Evolutionary conservation across 345 rosid species (phyloP).

Genomic region (Pistacia atlantica): DNA sequence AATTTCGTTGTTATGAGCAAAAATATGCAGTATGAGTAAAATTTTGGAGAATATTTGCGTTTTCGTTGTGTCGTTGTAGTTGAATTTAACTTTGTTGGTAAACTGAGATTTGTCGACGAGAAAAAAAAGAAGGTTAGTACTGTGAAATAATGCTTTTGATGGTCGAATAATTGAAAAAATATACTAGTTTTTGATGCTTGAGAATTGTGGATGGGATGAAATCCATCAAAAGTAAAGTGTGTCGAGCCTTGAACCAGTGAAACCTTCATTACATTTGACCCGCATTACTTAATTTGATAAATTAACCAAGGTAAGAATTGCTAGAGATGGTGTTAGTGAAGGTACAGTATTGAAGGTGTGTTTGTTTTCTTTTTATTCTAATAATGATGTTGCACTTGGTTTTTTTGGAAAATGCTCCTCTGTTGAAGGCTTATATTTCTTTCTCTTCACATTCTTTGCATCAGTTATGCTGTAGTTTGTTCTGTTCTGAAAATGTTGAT

Average conservation of each 20-base stretch:
- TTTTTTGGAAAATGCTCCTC: background rate
- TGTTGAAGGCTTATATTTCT: background rate
- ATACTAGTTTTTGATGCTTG: background rate
- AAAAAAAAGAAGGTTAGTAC: background rate
- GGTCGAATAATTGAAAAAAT: background rate
- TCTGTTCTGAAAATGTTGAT: background rate
- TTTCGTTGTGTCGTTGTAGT: background rate
- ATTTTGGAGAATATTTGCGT: background rate
- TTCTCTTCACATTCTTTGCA: background rate
- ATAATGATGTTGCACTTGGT: too few relatives aligned
- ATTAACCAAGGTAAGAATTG: too few relatives aligned
- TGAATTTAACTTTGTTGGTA: background rate
- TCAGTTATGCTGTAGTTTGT: slow-evolving; percentile 5
- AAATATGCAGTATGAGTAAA: background rate
- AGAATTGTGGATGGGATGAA: background rate
- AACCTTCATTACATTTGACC: background rate
- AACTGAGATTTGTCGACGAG: background rate
- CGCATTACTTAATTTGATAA: too few relatives aligned
- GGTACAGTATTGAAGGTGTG: too few relatives aligned
- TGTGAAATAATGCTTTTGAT: background rate
- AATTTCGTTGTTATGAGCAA: background rate
- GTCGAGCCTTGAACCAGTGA: background rate
- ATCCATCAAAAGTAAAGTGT: background rate
- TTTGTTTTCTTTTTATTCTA: too few relatives aligned
- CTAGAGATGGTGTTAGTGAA: too few relatives aligned